Conservation (phyloP, 108 stramenopile genomes). For the Cylindrotheca closterium region DNA sequence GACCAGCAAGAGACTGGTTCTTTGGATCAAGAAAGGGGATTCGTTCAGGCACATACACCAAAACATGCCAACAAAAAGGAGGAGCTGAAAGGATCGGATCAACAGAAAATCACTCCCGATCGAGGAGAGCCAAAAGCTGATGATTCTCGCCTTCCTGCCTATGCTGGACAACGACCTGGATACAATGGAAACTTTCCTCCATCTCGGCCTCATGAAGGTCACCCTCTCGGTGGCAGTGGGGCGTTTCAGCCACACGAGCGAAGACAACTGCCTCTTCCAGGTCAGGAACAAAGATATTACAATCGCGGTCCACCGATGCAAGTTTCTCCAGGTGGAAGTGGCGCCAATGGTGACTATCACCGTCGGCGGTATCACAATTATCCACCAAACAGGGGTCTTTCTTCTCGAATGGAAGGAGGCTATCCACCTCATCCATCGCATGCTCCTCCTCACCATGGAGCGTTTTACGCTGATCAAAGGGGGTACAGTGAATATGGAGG, state of each 20-base stretch:
- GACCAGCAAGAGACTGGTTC: constrained; percentile 8
- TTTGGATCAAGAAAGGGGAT: constrained; percentile 9
- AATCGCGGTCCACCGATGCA: constrained; percentile 22
- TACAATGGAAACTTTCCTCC: constrained; percentile 22
- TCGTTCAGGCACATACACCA: constrained; percentile 45
- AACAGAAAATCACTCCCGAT: constrained; percentile 20
- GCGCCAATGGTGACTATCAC: not conserved
- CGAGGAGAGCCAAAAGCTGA: constrained; percentile 10
- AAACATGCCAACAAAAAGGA: constrained; percentile 57
- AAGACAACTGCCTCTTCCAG: constrained; percentile 19
- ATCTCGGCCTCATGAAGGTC: constrained; percentile 22
- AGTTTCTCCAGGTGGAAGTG: constrained; percentile 28
- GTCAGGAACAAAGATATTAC: constrained; percentile 20
- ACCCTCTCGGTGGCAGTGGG: constrained; percentile 33
- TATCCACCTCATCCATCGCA: constrained; percentile 13
- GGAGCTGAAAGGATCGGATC: constrained; percentile 4
- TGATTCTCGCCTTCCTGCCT: constrained; percentile 3
- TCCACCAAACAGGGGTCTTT: not conserved
- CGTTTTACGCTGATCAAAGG: constrained; percentile 54
- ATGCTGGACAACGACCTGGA: constrained; percentile 7
- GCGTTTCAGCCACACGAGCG: constrained; percentile 49
- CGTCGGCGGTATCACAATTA: constrained; percentile 7
- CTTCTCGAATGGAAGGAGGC: constrained; percentile 8
- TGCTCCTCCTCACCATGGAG: constrained; percentile 32
- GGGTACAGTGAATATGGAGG: constrained; percentile 71